phyloP scores from a whole-genome alignment of 768 basidiomycete species.

The Cystofilobasidium bisporidii region DNA sequence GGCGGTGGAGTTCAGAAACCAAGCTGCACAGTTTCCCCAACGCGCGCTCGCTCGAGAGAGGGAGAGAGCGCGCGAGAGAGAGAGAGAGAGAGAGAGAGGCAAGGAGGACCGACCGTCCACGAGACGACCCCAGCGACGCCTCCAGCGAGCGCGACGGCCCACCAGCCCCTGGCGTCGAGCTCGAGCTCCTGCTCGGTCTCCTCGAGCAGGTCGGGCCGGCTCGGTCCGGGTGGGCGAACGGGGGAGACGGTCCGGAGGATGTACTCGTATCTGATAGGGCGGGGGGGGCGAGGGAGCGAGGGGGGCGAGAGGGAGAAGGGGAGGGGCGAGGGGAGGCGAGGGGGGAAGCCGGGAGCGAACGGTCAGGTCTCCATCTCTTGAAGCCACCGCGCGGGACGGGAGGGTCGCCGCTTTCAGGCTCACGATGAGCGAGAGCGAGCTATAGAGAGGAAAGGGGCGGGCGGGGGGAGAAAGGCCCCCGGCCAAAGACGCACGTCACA shows the following conservation, averaged over 20 bases:
- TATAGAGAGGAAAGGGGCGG: too few relatives aligned
- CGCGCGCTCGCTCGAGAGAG: too few relatives aligned
- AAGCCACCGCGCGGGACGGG: too few relatives aligned
- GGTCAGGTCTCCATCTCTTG: too few relatives aligned
- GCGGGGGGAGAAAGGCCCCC: too few relatives aligned
- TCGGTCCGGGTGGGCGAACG: not conserved
- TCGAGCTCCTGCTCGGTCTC: slow-evolving; percentile 21
- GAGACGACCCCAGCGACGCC: slow-evolving; percentile 16
- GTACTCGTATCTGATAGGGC: slow-evolving; percentile 40
- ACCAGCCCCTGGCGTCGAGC: slow-evolving; percentile 16
- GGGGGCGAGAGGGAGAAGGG: not conserved
- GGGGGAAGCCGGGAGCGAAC: slow-evolving; percentile 15
- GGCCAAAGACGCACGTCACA: slow-evolving; percentile 58
- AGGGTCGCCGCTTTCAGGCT: too few relatives aligned
- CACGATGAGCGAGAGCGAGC: too few relatives aligned
- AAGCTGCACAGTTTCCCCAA: too few relatives aligned
- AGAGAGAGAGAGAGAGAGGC: not conserved
- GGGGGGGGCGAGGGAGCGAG: too few relatives aligned
- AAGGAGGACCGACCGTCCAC: slow-evolving; percentile 6
- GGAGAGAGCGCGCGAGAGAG: not conserved
- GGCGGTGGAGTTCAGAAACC: too few relatives aligned
- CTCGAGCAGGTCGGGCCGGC: slow-evolving; percentile 9
- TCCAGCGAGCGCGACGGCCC: slow-evolving; percentile 18
- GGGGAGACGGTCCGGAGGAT: slow-evolving; percentile 33
- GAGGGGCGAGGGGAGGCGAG: slow-evolving; percentile 14